phyloP scores from a whole-genome alignment of 1,284 basidiomycete species.

The Trichosporon sp. region DNA sequence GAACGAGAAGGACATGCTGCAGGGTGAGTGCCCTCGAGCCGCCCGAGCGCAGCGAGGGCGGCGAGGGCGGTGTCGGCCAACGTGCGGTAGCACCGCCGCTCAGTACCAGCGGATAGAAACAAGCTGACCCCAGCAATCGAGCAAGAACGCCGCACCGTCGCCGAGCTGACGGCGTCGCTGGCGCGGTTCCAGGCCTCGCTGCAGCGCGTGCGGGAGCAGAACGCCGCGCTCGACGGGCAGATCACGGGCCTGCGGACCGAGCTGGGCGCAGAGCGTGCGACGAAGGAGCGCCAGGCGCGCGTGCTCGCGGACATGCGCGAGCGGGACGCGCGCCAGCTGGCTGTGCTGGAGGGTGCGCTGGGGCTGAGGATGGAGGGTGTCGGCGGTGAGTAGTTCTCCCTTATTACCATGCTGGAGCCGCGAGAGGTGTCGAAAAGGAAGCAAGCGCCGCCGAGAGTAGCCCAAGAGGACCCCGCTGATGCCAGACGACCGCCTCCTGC shows the following conservation, averaged over 20 bases:
- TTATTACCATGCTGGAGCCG: no score
- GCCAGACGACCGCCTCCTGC: conserved; percentile 61
- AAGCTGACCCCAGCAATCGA: conserved; percentile 32
- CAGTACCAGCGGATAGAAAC: not conserved
- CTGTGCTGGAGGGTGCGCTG: conserved; percentile 58
- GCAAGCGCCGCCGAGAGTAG: no score
- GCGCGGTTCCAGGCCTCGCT: conserved; percentile 35
- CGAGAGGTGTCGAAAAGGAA: no score
- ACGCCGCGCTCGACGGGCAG: conserved; percentile 35
- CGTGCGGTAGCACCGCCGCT: not conserved
- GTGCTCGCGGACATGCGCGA: conserved; percentile 61
- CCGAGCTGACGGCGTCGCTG: conserved; percentile 34
- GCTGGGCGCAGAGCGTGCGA: conserved; percentile 48
- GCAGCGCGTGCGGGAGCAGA: conserved; percentile 33
- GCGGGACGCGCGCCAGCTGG: conserved; percentile 58
- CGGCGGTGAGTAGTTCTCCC: conserved; percentile 50
- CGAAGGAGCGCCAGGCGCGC: conserved; percentile 64
- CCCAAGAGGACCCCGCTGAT: no score
- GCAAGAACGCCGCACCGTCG: conserved; percentile 34
- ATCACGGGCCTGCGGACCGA: conserved; percentile 29
- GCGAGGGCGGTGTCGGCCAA: not conserved
- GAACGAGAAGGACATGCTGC: conserved; percentile 44
- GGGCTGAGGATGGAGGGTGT: conserved; percentile 70
- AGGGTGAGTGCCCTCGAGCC: conserved; percentile 30
- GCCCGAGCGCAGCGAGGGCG: not conserved